Conservation (phyloP, 2,329 filamentous ascomycete species). For the Cyphellophora europaea region DNA sequence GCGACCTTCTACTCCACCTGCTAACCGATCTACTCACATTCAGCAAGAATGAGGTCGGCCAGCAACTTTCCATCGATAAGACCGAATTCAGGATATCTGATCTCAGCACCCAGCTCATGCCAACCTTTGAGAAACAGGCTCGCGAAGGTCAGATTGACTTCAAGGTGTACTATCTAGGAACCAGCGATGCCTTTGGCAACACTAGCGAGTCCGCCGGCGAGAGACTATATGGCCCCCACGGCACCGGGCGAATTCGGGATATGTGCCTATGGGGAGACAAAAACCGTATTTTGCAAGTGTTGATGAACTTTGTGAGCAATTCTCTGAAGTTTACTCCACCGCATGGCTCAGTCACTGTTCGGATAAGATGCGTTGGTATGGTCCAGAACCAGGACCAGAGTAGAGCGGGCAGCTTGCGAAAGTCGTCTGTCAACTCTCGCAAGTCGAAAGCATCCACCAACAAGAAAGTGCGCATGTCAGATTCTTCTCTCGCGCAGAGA, state of each 20-base stretch:
- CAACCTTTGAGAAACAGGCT: constrained; percentile 86
- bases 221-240: constrained; percentile 54
- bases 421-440: constrained; percentile 28
- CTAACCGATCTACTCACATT: constrained; percentile 86
- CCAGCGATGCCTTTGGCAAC: constrained; percentile 27
- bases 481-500: constrained; percentile 12
- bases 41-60: constrained; percentile 88
- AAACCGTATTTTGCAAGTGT: constrained; percentile 81
- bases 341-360: constrained; percentile 64
- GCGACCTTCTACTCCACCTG: constrained; percentile 72
- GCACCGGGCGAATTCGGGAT: constrained; percentile 63
- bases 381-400: constrained; percentile 9
- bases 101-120: constrained; percentile 68
- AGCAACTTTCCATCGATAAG: constrained; percentile 71
- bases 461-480: constrained; percentile 17
- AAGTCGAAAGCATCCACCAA: constrained; percentile 17
- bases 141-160: constrained; percentile 69
- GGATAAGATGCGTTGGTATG: constrained; percentile 56
- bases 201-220: constrained; percentile 18
- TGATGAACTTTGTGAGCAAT: constrained; percentile 89
- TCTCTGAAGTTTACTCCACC: constrained; percentile 81
- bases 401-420: constrained; percentile 12
- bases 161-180: constrained; percentile 59
- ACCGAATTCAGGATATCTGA: constrained; percentile 80
- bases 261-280: constrained; percentile 91